A percentile compares a stretch with the other conserved stretches of the same genome.
Conservation (phyloP, 441 rosid genomes). For the Syzygium syzygioides region DNA sequence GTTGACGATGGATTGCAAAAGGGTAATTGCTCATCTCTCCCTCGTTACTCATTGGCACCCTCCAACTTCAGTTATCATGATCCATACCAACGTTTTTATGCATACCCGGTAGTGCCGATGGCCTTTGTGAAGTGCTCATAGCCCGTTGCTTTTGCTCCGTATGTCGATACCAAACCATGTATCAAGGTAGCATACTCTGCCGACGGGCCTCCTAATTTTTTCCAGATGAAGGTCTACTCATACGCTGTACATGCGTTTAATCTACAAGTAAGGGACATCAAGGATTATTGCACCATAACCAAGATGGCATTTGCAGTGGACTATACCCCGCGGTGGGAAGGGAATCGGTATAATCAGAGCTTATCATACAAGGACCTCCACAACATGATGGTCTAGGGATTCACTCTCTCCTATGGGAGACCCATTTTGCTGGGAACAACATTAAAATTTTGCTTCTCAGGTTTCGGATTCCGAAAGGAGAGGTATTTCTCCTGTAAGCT, state of each 20-base stretch:
- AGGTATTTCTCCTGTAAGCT: neutral
- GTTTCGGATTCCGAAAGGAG: neutral
- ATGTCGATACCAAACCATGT: neutral
- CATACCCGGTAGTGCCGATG: neutral
- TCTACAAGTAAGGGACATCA: neutral
- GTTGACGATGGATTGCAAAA: neutral
- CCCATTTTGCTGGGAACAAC: no score
- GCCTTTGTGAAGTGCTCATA: neutral
- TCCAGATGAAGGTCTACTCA: neutral
- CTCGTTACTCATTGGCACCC: accelerated
- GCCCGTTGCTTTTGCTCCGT: neutral
- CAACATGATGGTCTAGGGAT: neutral
- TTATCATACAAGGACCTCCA: neutral
- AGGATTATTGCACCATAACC: neutral
- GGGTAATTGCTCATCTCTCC: neutral
- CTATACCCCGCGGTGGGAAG: accelerated
- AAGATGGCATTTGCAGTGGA: accelerated
- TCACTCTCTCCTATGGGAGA: neutral
- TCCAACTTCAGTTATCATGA: neutral
- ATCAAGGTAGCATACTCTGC: neutral
- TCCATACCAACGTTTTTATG: neutral
- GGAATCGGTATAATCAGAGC: accelerated
- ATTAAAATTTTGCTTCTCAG: no score
- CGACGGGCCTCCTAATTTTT: neutral
- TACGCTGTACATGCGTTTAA: neutral